Base-by-base conservation (phyloP, 805 yeast species). In the Ogataea nonfermentans region DNA sequence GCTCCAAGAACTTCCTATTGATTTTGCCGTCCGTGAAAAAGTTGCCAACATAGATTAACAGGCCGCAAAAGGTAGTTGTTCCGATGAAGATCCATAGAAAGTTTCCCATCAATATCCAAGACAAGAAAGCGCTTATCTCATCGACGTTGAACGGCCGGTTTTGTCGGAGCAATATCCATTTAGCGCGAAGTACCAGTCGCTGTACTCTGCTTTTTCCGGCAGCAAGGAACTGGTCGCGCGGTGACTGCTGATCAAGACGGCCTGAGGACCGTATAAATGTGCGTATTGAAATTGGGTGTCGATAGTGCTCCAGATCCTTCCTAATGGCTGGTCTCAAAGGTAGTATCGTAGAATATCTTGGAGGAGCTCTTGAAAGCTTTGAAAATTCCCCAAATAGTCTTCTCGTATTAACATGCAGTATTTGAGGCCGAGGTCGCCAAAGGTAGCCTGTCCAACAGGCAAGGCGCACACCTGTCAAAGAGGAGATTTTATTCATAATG, bases 41-140 rank as follows among this genome's bases (percentile, higher is more conserved):
- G 46, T 76, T 70, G 4, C 72, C 55, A 1, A 71, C 49, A 50
- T 75, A 74, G 53, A 76, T 63, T 6, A 70, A 45, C 23, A 68
- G 62, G 25, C 78, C 69, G 7, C 69, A 70, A 52, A 76, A 76
- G 1, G 81, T 76, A 7, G 82, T 76, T 3, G 82, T 76, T 3
- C 81, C 81, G 39, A 76, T 59, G 10, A 74, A 53, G 12, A 76
- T 62, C 79, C 79, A 76, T 25, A 76, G 53, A 14, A 74, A 58
- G 49, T 76, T 72, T 1, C 81, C 81, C 78, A 76, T 73, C 22
- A 76, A 65, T 9, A 74, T 55, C 79, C 79, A 76, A 4, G 80
- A 74, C 8, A 71, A 62, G 49, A 76, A 72, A 1, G 82, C 80
- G 2, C 76, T 71, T 12, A 74, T 55, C 42, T 75, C 79, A 49